Evolutionary conservation across 1,139 yeast genomes (phyloP).

Genomic region (Protomyces inundatus): DNA sequence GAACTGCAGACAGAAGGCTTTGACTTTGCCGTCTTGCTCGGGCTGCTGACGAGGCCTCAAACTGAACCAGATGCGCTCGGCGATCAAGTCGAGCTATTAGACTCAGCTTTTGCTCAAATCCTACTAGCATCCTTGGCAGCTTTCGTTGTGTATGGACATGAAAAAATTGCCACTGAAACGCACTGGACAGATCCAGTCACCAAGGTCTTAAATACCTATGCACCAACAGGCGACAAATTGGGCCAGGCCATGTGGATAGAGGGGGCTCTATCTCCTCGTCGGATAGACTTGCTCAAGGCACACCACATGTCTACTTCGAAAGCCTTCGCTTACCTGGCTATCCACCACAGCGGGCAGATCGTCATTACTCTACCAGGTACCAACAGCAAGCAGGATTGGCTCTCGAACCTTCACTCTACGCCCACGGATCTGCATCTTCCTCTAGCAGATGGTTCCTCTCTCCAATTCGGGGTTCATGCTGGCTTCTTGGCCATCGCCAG

Average conservation of each 20-base stretch:
- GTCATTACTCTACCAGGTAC: conserved; percentile 20
- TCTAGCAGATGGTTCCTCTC: not conserved
- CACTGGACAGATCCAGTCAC: not conserved
- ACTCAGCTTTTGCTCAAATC: not conserved
- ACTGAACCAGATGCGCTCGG: conserved; percentile 5
- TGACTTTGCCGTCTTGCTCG: conserved; percentile 3
- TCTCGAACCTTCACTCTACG: conserved; percentile 16
- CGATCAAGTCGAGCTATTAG: not conserved
- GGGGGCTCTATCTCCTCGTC: not conserved
- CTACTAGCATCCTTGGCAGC: conserved; percentile 10
- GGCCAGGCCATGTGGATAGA: not conserved
- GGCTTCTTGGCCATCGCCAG: conserved; percentile 19
- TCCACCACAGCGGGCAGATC: not conserved
- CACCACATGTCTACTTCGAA: conserved; percentile 22
- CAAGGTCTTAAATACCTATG: not conserved
- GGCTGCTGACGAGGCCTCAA: not conserved
- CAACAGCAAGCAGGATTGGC: conserved; percentile 18
- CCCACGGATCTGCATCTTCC: not conserved
- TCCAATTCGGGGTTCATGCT: conserved; percentile 8
- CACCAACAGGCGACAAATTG: too few relatives aligned
- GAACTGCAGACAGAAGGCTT: conserved; percentile 9
- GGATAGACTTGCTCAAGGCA: conserved; percentile 1
- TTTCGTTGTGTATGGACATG: conserved; percentile 1
- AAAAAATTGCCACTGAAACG: not conserved
- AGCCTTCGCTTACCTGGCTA: conserved; percentile 6